Evolutionary conservation across 768 basidiomycete species (phyloP), one percentile per base, ranked within the genome.

Genomic region (Butyriboletus loyo): DNA sequence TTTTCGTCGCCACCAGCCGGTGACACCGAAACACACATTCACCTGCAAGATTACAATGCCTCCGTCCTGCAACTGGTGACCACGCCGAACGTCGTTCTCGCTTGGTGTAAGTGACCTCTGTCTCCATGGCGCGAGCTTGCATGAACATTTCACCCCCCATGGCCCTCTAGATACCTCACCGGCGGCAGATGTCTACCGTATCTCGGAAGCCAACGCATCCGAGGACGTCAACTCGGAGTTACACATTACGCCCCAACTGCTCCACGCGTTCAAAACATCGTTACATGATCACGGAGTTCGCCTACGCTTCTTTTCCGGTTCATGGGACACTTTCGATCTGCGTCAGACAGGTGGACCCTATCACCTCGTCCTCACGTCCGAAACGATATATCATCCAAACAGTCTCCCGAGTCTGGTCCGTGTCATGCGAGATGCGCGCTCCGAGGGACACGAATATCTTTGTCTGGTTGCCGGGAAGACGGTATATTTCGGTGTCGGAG

Each of bases 401-500:
- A 86, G 81, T 55, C 75, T 96, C 2, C 72, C 73, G 0, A 72
- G 83, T 25, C 73, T 99, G 37, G 68, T 89, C 21, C 60, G 70
- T 32, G 66, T 87, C 19, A 62, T 90, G 66, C 70, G 72, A 46
- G 52, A 63, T 0, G 75, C 79, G 13, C 75, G 74, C 50, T 37
- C 55, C 7, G 47, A 41, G 5, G 37, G 30, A n/a, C 40, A 54
- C 13, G 37, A 19, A 7, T 70, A 66, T 56, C 40, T 76, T 7
- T 91, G 87, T 59, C 80, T 97, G 9, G 87, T 97, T 3, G 94
- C 93, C 2, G 91, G 89, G 1, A 98, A 98, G 68, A 79, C 92
- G 14, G 70, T 98, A 19, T 98, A 98, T 66, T 98, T 98, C 67
- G 96, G 96, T 7, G 92, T 98, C 5, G 95, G 94, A 1, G 95